Base-by-base conservation (phyloP, 1,284 basidiomycete genomes). In the Phylloboletellus chloephorus region DNA sequence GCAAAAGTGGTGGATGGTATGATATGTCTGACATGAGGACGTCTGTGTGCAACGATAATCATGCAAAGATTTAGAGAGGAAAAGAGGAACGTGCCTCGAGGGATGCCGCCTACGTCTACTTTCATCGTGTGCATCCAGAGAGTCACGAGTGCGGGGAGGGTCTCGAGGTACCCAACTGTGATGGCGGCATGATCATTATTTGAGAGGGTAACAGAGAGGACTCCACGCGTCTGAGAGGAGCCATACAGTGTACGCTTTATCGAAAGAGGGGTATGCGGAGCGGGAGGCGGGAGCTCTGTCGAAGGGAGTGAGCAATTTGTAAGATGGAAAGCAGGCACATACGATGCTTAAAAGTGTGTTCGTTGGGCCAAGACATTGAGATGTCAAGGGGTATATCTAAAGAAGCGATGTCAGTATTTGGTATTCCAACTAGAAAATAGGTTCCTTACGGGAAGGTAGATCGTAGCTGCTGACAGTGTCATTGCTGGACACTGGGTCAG, bases 141-240 rank as follows among this genome's bases (percentile, higher is more conserved):
- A 48, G 88, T 84, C 36, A 98, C 73, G 57, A 93, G 84, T 82
- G 92, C 96, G 3, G 95, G 95, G 72, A 96, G 82, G 2, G 87
- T 85, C 63, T 98, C 96, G 39, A 91, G 75, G 66, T 95, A 97
- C 7, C 85, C 64, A 0, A 83, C 72, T 3, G 43, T 52, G 22
- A 83, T 63, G 2, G 73, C 58, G 0, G 60, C 51, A 5, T 72
- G 54, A 13, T 69, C 67, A 39, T 79, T 73, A 59, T 97, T 97
- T 11, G 61, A 71, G 36, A 98, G 64, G 16, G 73, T 70, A 6
- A 95, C 64, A 23, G 76, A 73, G 12, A 98, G 76, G 19, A 74
- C 71, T 2, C 90, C 90, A 45, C 68, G 77, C 17, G 77, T 84
- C 58, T 95, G 94, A 37, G 79, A 82, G 7, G 80, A 72, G 4